Evolutionary conservation across 768 basidiomycete species (phyloP).

Genomic region (Phanerochaete sordida): DNA sequence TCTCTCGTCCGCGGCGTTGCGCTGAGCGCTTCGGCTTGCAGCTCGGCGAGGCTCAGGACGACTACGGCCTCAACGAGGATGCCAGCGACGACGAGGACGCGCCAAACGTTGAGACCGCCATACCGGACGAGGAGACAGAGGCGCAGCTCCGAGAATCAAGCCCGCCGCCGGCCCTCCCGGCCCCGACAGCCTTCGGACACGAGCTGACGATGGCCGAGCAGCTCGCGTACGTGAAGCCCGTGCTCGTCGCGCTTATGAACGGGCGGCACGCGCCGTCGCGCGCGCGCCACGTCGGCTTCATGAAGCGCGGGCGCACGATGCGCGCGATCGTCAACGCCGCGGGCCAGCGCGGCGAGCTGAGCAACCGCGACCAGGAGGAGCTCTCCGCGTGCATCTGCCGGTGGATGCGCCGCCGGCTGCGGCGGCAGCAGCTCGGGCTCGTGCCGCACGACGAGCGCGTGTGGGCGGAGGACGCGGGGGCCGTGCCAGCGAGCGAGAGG

Average conservation of each 20-base stretch:
- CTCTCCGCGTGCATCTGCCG: constrained; percentile 29
- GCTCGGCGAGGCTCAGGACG: constrained; percentile 56
- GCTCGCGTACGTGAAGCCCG: constrained; percentile 61
- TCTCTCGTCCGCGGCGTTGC: no score
- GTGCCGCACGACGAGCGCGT: constrained; percentile 3
- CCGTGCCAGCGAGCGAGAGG: neutral
- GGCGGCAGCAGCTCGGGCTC: constrained; percentile 17
- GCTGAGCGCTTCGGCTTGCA: constrained; percentile 22
- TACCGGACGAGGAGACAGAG: constrained; percentile 16
- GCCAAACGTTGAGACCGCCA: constrained; percentile 12
- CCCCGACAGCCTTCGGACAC: constrained; percentile 36
- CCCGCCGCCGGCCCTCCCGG: constrained; percentile 40
- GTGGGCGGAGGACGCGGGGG: neutral
- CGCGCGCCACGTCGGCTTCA: constrained; percentile 47
- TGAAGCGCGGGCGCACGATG: constrained; percentile 54
- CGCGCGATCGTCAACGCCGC: constrained; percentile 31
- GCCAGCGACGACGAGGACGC: constrained; percentile 23
- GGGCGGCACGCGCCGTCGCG: constrained; percentile 52
- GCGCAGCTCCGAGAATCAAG: constrained; percentile 34
- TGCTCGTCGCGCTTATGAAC: constrained; percentile 57
- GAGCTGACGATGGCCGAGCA: constrained; percentile 52
- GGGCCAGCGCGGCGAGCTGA: constrained; percentile 36
- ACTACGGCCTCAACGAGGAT: constrained; percentile 32
- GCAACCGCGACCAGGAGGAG: constrained; percentile 33
- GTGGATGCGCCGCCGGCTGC: constrained; percentile 27